Evolutionary conservation across 2,329 filamentous ascomycete genomes (phyloP), one percentile per base, ranked within the genome.

Genomic region (Metarhizium anisopliae): DNA sequence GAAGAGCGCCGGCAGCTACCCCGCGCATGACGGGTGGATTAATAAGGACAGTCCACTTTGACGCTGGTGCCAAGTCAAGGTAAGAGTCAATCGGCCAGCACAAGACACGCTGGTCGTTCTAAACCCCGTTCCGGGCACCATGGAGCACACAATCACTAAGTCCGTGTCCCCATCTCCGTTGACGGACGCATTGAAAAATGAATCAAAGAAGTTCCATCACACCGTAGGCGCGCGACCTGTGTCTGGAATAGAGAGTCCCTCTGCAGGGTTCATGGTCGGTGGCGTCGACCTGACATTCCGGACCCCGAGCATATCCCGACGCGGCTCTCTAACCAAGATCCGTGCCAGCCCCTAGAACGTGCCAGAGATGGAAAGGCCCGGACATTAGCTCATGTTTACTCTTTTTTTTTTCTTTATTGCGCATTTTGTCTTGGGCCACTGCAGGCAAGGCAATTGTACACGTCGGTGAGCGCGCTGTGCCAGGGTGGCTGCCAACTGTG

Each of bases 1-100:
- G 51, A 53, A 51, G 29, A 56, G 51, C 51, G 51, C 55, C 55
- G 55, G 42, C 18, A 32, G 18, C 52, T 51, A 56, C 52, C 55
- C 55, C 55, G 52, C 55, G 51, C 51, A 35, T 11, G 32, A 4
- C 42, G 13, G 40, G 14, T 16, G 43, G 10, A 47, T 25, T 25
- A 25, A 25, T 25, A 25, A 25, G 25, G 25, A 25, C 4, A 25
- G 25, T 25, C 25, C 25, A 25, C 25, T 25, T 25, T 25, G 25
- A 25, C 3, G 25, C 25, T 25, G 25, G 25, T 25, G 25, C 25
- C 25, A 25, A 25, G 25, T 25, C 25, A 25, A 25, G 4, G 25
- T 25, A 25, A 25, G 25, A 25, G 25, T 25, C 25, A 25, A 25
- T 25, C 25, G 25, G 25, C 25, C 25, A 25, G 25, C 25, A 25